Conservation (phyloP, 2,329 filamentous ascomycete genomes). For the Cladobotryum protrusum region DNA sequence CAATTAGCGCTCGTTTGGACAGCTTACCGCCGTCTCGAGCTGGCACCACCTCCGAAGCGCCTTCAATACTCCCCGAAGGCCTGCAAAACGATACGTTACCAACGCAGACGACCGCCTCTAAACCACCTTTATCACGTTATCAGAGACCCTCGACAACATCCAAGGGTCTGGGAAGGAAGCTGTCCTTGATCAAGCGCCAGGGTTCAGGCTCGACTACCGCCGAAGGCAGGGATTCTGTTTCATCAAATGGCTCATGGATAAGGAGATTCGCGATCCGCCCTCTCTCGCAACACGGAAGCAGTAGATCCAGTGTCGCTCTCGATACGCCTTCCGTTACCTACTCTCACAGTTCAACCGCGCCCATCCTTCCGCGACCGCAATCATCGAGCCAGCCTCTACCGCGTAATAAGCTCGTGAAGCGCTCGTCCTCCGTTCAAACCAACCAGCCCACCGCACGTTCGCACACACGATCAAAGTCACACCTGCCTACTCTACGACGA, state of each 20-base stretch:
- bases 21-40: slow-evolving; percentile 33
- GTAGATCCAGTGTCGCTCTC: slow-evolving; percentile 57
- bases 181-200: slow-evolving; percentile 35
- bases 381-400: slow-evolving; percentile 40
- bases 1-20: slow-evolving; percentile 20
- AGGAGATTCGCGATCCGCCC: slow-evolving; percentile 64
- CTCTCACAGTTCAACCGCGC: slow-evolving; percentile 60
- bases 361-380: slow-evolving; percentile 46
- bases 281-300: slow-evolving; percentile 57
- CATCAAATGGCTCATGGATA: slow-evolving; percentile 65
- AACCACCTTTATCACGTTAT: slow-evolving; percentile 32
- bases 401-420: slow-evolving; percentile 75
- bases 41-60: slow-evolving; percentile 35
- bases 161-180: slow-evolving; percentile 34
- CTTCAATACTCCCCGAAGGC: slow-evolving; percentile 25
- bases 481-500: slow-evolving; percentile 60
- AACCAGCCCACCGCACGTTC: slow-evolving; percentile 34
- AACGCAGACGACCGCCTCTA: slow-evolving; percentile 26
- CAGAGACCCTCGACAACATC: slow-evolving; percentile 34
- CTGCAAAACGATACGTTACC: slow-evolving; percentile 25
- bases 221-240: slow-evolving; percentile 51
- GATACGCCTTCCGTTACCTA: slow-evolving; percentile 60
- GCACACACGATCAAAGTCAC: slow-evolving; percentile 49
- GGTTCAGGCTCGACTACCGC: slow-evolving; percentile 29
- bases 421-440: slow-evolving; percentile 52